Evolutionary conservation across 2,329 filamentous ascomycete genomes (phyloP).

Genomic region (Fusarium keratoplasticum): DNA sequence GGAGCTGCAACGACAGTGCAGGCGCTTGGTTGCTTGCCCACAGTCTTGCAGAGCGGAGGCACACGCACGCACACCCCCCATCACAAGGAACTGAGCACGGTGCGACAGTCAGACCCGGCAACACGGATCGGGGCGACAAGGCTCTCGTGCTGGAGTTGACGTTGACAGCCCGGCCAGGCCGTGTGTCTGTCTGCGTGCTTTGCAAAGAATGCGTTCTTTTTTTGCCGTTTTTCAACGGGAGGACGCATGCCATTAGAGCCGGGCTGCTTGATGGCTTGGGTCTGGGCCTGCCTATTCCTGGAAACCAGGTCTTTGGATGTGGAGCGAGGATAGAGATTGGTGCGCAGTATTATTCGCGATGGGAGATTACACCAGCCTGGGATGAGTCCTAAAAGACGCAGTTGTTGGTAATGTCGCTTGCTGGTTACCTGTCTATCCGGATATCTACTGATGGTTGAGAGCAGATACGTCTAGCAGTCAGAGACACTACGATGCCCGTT

Average conservation of each 20-base stretch:
- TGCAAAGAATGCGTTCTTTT: slow-evolving; percentile 1
- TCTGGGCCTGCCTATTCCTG: slow-evolving; percentile 1
- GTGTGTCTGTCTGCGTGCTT: neutral
- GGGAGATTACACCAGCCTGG: slow-evolving; percentile 1
- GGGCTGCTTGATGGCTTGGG: slow-evolving; percentile 3
- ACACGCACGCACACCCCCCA: slow-evolving; percentile 19
- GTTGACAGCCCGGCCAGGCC: neutral
- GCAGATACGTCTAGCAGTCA: neutral
- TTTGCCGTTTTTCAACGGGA: neutral
- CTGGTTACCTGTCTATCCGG: neutral
- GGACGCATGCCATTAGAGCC: neutral
- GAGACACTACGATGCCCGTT: slow-evolving; percentile 2
- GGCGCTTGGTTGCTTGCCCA: slow-evolving; percentile 24
- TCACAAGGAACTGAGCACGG: slow-evolving; percentile 39
- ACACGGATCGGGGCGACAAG: slow-evolving; percentile 37
- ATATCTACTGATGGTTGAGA: neutral
- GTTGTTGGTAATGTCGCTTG: slow-evolving; percentile 1
- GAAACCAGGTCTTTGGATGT: neutral
- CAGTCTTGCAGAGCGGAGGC: neutral
- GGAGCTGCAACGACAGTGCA: neutral
- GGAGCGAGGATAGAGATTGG: neutral
- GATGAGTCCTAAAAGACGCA: neutral
- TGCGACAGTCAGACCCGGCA: slow-evolving; percentile 43
- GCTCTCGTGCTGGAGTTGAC: slow-evolving; percentile 11
- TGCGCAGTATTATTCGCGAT: neutral